Percentiles rank a stretch among this genome's conserved stretches.
Evolutionary conservation across 306 rosid genomes (phyloP).

Genomic region (Inga laurina): DNA sequence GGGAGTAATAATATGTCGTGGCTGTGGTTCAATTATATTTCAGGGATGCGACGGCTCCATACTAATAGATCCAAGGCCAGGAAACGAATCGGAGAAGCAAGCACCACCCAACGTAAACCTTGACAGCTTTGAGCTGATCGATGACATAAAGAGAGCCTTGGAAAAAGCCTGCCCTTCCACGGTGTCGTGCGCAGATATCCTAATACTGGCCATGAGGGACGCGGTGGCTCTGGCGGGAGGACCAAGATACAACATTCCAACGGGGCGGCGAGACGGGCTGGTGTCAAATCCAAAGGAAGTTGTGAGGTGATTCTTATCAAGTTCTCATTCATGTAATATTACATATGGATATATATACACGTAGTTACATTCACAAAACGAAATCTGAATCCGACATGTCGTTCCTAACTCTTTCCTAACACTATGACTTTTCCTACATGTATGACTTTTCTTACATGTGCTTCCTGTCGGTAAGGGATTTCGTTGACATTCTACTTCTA

Average conservation of each 20-base stretch:
- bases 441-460: too few relatives aligned
- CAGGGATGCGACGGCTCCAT: conserved; percentile 69
- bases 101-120: conserved; percentile 44
- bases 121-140: conserved; percentile 53
- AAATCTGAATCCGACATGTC: too few relatives aligned
- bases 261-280: conserved; percentile 55
- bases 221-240: conserved; percentile 50
- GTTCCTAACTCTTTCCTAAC: too few relatives aligned
- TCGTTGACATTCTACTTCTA: too few relatives aligned
- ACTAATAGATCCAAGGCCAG: conserved; percentile 40
- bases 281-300: conserved; percentile 28
- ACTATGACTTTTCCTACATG: too few relatives aligned
- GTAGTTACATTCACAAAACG: too few relatives aligned
- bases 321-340: too few relatives aligned
- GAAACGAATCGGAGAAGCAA: conserved; percentile 36
- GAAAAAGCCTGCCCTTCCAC: conserved; percentile 52
- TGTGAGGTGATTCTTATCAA: too few relatives aligned
- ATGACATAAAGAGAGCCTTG: conserved; percentile 40
- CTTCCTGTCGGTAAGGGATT: too few relatives aligned
- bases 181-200: conserved; percentile 60
- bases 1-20: not conserved
- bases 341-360: too few relatives aligned
- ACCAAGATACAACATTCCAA: conserved; percentile 35
- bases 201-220: conserved; percentile 56
- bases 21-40: not conserved